These are phyloP conservation scores for Fagopyrum tataricum DNA, from an alignment of 148 eudicot genomes.

Conservation along the genomic window DNA sequence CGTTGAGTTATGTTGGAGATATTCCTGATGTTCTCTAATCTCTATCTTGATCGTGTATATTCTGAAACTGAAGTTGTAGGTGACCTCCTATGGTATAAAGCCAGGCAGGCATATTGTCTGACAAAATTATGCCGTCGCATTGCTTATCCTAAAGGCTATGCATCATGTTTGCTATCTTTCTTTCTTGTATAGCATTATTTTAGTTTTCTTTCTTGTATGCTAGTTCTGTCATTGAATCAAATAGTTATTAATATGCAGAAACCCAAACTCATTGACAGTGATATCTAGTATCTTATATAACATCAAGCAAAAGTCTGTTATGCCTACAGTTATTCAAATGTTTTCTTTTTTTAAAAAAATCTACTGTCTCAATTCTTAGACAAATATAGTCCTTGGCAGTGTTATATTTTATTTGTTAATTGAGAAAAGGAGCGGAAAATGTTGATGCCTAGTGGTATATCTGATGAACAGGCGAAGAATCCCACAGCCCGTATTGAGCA, in stretches of 20 bases:
- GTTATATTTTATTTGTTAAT: not conserved
- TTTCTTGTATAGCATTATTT: not conserved
- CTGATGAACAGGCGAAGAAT: slow-evolving; percentile 53
- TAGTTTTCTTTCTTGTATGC: not conserved
- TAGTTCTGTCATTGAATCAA: no score
- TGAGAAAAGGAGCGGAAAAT: not conserved
- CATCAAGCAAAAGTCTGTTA: not conserved
- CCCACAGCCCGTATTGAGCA: slow-evolving; percentile 69
- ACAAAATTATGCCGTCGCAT: no score
- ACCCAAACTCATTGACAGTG: not conserved
- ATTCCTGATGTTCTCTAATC: no score
- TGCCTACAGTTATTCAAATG: not conserved
- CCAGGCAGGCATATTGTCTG: no score
- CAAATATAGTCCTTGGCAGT: not conserved
- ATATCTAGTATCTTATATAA: not conserved
- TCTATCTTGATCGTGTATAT: no score
- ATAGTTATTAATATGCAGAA: not conserved
- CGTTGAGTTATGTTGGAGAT: no score
- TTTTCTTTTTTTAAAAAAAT: not conserved
- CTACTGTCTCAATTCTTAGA: not conserved
- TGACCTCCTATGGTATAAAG: no score
- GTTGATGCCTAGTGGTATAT: not conserved
- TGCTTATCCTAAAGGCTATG: no score
- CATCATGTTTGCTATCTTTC: no score
- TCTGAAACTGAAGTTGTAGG: no score